These are phyloP conservation scores for Mucor mucedo DNA, from an alignment of 371 early-diverging fungal genomes.

Conservation along the genomic window DNA sequence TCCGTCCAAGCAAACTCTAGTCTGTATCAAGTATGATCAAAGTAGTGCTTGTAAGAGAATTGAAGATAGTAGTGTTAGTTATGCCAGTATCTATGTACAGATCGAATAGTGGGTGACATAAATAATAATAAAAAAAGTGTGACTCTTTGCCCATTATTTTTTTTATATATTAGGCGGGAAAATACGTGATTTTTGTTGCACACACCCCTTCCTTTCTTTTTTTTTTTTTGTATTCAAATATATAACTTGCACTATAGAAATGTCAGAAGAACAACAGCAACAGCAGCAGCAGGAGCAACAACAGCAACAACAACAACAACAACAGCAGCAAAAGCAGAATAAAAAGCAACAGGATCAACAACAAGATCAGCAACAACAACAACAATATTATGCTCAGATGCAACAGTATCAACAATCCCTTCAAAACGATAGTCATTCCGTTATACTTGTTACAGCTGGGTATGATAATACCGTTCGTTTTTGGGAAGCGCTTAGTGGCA, in stretches of 20 bases:
- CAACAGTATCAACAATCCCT: slow-evolving; percentile 51
- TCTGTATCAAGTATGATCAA: slow-evolving; percentile 89
- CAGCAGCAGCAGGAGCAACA: slow-evolving; percentile 6
- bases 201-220: slow-evolving; percentile 1
- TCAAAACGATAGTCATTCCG: slow-evolving; percentile 73
- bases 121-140: slow-evolving; percentile 1
- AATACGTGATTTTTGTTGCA: neutral
- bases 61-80: slow-evolving; percentile 77
- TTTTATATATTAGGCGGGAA: neutral
- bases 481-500: slow-evolving; percentile 96
- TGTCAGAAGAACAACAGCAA: slow-evolving; percentile 19
- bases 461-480: slow-evolving; percentile 97
- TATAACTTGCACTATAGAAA: neutral
- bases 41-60: slow-evolving; percentile 59
- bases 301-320: slow-evolving; percentile 8
- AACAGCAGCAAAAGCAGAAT: slow-evolving; percentile 3
- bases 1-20: slow-evolving; percentile 6
- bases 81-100: slow-evolving; percentile 60
- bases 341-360: slow-evolving; percentile 7
- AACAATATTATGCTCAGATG: slow-evolving; percentile 51
- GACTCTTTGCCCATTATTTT: neutral
- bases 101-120: neutral
- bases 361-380: slow-evolving; percentile 23
- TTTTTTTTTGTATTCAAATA: neutral
- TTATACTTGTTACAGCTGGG: slow-evolving; percentile 92